These are phyloP conservation scores for Mucor irregularis DNA, from an alignment of 371 early-diverging fungal species.

Conservation along the genomic window DNA sequence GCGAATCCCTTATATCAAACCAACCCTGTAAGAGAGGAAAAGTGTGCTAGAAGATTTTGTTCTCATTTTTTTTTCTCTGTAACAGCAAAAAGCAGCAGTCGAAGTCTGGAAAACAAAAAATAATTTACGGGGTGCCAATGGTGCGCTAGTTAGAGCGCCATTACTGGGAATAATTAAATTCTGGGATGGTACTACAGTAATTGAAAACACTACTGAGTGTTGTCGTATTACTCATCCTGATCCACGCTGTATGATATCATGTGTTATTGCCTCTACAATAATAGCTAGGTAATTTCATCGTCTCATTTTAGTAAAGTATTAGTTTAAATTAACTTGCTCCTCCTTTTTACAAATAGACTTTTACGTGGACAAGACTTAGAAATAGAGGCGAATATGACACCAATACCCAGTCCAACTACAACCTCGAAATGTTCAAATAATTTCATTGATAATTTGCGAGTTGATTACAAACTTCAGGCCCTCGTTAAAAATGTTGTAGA, in stretches of 20 bases:
- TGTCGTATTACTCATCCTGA: conserved; percentile 71
- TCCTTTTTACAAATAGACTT: conserved; percentile 26
- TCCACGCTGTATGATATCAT: conserved; percentile 63
- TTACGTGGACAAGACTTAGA: conserved; percentile 47
- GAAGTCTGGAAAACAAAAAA: conserved; percentile 33
- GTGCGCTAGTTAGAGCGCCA: conserved; percentile 66
- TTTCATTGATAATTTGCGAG: conserved; percentile 28
- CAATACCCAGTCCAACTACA: conserved; percentile 15
- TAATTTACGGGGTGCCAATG: conserved; percentile 54
- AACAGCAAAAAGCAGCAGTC: conserved; percentile 31
- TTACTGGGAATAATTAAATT: conserved; percentile 60
- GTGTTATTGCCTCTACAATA: conserved; percentile 56
- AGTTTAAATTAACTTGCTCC: neutral
- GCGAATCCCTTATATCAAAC: conserved; percentile 40
- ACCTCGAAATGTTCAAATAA: conserved; percentile 1
- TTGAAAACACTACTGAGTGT: conserved; percentile 58
- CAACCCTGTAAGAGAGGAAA: conserved; percentile 27
- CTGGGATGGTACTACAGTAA: conserved; percentile 63
- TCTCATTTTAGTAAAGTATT: neutral
- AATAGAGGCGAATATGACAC: conserved; percentile 19
- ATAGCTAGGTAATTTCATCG: conserved; percentile 50
- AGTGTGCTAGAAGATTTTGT: neutral
- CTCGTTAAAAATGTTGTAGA: conserved; percentile 51
- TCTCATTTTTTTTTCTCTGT: neutral
- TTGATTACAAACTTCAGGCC: conserved; percentile 36